These are phyloP conservation scores for Centaurea solstitialis DNA, from an alignment of 129 eudicot genomes.

Conservation along the genomic window DNA sequence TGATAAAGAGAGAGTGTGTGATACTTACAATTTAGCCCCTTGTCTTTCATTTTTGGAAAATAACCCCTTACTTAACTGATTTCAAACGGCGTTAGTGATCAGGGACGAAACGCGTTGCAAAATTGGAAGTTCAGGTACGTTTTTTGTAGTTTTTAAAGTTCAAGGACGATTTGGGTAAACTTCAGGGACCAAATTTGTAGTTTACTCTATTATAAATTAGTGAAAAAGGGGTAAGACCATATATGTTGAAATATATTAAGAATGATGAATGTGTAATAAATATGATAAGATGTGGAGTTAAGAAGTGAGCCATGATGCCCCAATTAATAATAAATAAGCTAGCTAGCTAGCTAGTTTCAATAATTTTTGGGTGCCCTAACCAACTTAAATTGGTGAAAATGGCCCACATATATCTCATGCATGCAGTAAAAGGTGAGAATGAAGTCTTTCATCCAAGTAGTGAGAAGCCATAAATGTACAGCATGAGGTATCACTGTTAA, in stretches of 20 bases:
- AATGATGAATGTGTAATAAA: slow-evolving; percentile 25
- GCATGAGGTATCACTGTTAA: slow-evolving; percentile 14
- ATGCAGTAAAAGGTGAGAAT: slow-evolving; percentile 34
- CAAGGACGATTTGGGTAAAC: too few relatives aligned
- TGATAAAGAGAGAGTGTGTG: too few relatives aligned
- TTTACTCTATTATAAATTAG: too few relatives aligned
- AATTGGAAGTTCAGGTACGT: too few relatives aligned
- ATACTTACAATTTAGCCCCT: too few relatives aligned
- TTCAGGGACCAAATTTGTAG: too few relatives aligned
- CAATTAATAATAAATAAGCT: slow-evolving; percentile 11
- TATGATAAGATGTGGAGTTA: slow-evolving; percentile 23
- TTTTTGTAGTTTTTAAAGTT: too few relatives aligned
- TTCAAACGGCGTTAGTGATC: too few relatives aligned
- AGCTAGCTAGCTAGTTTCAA: slow-evolving; percentile 8
- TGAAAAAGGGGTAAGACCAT: slow-evolving; percentile 19
- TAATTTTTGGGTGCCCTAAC: neutral
- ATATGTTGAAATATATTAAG: slow-evolving; percentile 10
- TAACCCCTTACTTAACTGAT: too few relatives aligned
- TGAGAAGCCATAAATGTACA: slow-evolving; percentile 37
- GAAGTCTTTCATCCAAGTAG: slow-evolving; percentile 22
- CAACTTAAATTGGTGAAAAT: slow-evolving; percentile 25
- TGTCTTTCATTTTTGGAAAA: too few relatives aligned
- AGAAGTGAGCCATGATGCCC: slow-evolving; percentile 31
- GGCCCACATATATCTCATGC: slow-evolving; percentile 38
- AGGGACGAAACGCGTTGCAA: too few relatives aligned